Conservation (phyloP, 192 early-diverging fungal species). For the Funneliformis mosseae region DNA sequence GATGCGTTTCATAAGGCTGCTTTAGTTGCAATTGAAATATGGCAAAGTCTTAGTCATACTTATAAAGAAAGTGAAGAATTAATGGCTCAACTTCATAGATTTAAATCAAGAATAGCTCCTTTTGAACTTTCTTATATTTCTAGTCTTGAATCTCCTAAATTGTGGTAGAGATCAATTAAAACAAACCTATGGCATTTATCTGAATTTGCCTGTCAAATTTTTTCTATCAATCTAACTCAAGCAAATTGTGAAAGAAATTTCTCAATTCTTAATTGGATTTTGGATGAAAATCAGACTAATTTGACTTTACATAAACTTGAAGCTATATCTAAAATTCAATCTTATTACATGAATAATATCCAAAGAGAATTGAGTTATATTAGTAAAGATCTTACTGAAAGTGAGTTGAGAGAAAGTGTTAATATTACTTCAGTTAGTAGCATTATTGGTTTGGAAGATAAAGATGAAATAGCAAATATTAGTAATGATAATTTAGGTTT, state of each 20-base stretch:
- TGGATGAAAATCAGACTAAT: not conserved
- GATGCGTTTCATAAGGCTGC: no score
- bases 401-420: not conserved
- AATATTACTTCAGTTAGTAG: not conserved
- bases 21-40: no score
- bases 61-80: no score
- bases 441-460: not conserved
- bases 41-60: no score
- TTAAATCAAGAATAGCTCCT: no score
- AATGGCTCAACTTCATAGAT: no score
- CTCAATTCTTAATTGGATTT: not conserved
- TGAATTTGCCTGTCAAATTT: not conserved
- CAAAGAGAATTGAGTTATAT: not conserved
- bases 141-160: no score
- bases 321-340: not conserved
- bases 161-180: not conserved
- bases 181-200: not conserved
- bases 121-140: no score
- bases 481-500: no score
- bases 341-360: not conserved
- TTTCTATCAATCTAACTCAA: not conserved
- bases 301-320: not conserved
- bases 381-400: not conserved
- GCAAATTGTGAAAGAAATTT: not conserved
- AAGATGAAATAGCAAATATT: no score